These are phyloP conservation scores for Boletales sp. DNA, from an alignment of 768 basidiomycete species.

Conservation along the genomic window DNA sequence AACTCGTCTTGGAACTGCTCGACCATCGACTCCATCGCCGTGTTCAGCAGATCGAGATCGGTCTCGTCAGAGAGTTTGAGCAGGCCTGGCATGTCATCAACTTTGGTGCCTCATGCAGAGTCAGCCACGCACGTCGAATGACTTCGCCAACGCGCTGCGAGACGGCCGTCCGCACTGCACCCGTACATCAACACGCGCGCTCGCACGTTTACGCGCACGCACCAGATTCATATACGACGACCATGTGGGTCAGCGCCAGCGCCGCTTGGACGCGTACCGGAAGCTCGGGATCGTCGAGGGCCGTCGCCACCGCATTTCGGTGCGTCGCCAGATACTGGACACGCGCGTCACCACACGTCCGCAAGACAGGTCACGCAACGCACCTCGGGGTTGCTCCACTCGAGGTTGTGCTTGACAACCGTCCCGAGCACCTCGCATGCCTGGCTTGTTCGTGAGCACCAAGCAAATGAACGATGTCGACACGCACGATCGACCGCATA, in stretches of 20 bases:
- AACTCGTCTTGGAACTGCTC: constrained; percentile 82
- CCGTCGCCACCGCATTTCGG: constrained; percentile 62
- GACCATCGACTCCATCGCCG: constrained; percentile 84
- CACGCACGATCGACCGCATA: constrained; percentile 73
- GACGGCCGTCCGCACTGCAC: constrained; percentile 62
- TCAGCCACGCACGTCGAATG: constrained; percentile 59
- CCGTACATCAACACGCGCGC: neutral
- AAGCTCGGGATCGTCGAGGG: constrained; percentile 73
- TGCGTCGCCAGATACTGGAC: constrained; percentile 59
- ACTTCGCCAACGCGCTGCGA: constrained; percentile 81
- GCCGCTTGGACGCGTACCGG: constrained; percentile 85
- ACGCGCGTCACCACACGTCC: neutral
- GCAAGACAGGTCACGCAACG: constrained; percentile 3
- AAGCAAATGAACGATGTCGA: constrained; percentile 9
- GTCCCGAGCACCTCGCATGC: constrained; percentile 80
- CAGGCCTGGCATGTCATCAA: constrained; percentile 49
- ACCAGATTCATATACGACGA: constrained; percentile 63
- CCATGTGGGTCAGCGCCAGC: constrained; percentile 75
- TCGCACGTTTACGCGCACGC: neutral
- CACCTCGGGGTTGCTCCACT: constrained; percentile 65
- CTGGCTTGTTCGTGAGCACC: constrained; percentile 32
- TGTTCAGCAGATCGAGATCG: constrained; percentile 81
- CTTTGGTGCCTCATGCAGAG: neutral
- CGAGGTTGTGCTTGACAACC: constrained; percentile 64
- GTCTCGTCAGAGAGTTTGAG: constrained; percentile 89